Base-by-base conservation (phyloP, 2,329 filamentous ascomycete species). In the Pseudovirgaria hyperparasitica region DNA sequence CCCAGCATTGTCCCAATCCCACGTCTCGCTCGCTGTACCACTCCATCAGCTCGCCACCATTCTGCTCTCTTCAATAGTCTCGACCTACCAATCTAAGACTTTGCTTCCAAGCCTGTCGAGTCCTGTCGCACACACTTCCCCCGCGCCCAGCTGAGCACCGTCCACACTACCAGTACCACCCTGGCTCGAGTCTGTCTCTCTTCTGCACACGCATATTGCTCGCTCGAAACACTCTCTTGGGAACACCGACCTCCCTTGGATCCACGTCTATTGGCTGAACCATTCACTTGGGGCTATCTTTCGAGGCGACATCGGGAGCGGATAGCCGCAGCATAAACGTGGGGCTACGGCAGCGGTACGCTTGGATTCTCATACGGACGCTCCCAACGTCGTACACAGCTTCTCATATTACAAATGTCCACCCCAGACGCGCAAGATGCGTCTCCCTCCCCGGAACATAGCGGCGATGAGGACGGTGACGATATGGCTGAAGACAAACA, bases 341-440 rank as follows among this genome's bases (percentile, higher is more conserved):
- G 53, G 50, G 45, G 46, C 44, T 41, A 41, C 41, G 45, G 40
- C 38, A 41, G 39, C 36, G 30, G 34, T 25, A 40, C n/a, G 43
- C 42, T 44, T 45, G 48, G 48, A 45, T 40, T 41, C 48, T 38
- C 34, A 41, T 44, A 40, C 40, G 52, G 50, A 48, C 48, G 38
- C 42, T 34, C 32, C n/a, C n/a, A n/a, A n/a, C n/a, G n/a, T n/a
- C n/a, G n/a, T n/a, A n/a, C n/a, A n/a, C n/a, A n/a, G n/a, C n/a
- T n/a, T n/a, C n/a, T n/a, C n/a, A 55, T 60, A 62, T 57, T 52
- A n/a, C n/a, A n/a, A n/a, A 64, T 62, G 60, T 50, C 52, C 39
- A 49, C 58, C 54, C 55, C 60, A 45, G 58, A 57, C 51, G 54
- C 46, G 41, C 47, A 60, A 45, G 57, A 61, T 48, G 59, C 49